Base-by-base conservation (phyloP, 345 rosid species). In the Clarkia xantiana region DNA sequence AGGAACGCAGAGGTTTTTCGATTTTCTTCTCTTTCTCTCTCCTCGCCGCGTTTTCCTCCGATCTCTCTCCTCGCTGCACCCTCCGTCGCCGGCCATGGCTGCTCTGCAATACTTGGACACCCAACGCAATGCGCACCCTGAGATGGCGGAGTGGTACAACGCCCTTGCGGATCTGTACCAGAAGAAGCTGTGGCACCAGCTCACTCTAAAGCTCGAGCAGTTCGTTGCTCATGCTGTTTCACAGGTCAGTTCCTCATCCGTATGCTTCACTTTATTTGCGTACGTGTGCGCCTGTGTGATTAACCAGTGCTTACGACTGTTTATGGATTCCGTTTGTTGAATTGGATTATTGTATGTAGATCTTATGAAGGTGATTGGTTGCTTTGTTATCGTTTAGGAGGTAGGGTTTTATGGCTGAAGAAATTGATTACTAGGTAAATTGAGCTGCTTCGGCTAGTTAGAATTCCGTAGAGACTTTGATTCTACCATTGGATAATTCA, bases 131-230 rank as follows among this genome's bases (percentile, higher is more conserved):
- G 70, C 71, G 47, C 78, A 82, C 45, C 96, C 96, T 9, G 99
- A 93, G 66, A 79, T 80, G 15, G 72, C 70, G n/a, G 96, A 87
- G 22, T 93, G 99, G 99, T 87, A 65, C 81, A 77, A 74, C 71
- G 63, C 90, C 20, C 67, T 93, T 6, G 84, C 93, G 62, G 95
- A 93, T 80, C 94, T 93, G 70, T 93, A 93, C 65, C 84, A 84
- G 77, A 80, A 71, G 79, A 93, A 93, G 86, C 99, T 93, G n/a
- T 93, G 99, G 96, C 95, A 93, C 57, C 95, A 93, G 70, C 96
- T 93, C 60, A 76, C 96, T 64, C 76, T 84, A 64, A 93, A 93
- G 84, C 96, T 93, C 40, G 96, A 93, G 44, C 90, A 84, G 76
- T 87, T 93, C 78, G 80, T 87, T 18, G 78, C 96, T 45, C 96